phyloP scores from a whole-genome alignment of 495 filamentous ascomycete genomes.

The Talaromyces trachyspermus region DNA sequence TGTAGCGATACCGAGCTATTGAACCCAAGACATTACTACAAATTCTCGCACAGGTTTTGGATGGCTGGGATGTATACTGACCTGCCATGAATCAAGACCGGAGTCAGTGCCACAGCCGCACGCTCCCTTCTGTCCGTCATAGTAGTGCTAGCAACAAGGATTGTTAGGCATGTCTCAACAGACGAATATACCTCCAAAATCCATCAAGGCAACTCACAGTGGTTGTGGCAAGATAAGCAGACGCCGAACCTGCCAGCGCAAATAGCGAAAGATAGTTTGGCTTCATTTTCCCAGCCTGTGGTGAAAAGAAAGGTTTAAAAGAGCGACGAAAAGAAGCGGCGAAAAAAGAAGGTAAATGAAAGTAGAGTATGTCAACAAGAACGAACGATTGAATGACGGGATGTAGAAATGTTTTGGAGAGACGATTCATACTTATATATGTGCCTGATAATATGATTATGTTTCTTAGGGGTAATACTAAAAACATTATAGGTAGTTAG shows the following conservation, averaged over 20 bases:
- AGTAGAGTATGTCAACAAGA: not conserved
- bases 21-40: too few species aligned
- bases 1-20: constrained; percentile 3
- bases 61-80: constrained; percentile 6
- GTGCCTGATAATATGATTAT: not conserved
- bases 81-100: constrained; percentile 22
- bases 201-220: constrained; percentile 7
- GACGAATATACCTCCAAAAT: not conserved
- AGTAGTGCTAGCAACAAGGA: constrained; percentile 19
- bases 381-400: constrained; percentile 1
- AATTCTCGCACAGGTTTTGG: not conserved
- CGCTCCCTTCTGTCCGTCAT: constrained; percentile 25
- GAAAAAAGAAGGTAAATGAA: not conserved
- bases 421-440: not conserved
- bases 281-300: constrained; percentile 4
- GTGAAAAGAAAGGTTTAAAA: not conserved
- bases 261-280: constrained; percentile 1
- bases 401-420: not conserved
- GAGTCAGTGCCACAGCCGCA: constrained; percentile 24
- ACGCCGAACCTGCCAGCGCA: constrained; percentile 7
- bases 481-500: too few species aligned
- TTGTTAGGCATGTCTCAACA: not conserved
- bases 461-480: too few species aligned
- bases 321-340: too few species aligned
- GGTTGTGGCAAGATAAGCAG: constrained; percentile 9